A percentile compares a stretch with the other conserved stretches of the same genome.
These are phyloP conservation scores for Oxytropis ochrocephala DNA, from an alignment of 306 rosid species.

Conservation along the genomic window DNA sequence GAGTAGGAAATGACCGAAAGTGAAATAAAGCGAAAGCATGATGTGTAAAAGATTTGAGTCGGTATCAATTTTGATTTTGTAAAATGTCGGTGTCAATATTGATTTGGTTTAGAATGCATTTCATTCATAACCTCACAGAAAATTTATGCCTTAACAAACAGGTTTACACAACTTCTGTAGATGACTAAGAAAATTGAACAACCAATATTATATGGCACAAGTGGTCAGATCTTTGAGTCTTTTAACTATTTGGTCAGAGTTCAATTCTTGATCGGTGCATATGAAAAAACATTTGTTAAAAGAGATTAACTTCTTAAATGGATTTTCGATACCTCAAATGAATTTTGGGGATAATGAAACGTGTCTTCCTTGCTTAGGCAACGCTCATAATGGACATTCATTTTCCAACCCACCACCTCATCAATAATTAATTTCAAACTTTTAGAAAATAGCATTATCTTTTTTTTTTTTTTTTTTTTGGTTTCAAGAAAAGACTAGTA, in stretches of 20 bases:
- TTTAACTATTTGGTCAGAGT: no score
- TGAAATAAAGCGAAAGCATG: neutral
- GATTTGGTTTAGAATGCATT: neutral
- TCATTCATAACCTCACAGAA: no score
- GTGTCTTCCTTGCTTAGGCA: neutral
- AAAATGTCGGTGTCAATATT: neutral
- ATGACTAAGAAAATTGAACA: no score
- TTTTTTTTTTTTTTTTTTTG: no score
- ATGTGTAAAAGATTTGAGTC: neutral
- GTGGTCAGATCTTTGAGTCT: no score
- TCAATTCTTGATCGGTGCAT: no score
- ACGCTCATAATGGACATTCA: neutral
- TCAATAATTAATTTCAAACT: neutral
- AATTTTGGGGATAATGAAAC: neutral
- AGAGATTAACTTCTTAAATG: no score
- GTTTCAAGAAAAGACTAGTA: no score
- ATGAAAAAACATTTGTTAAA: no score
- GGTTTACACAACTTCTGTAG: neutral
- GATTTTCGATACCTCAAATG: no score
- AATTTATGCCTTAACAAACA: neutral
- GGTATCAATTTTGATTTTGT: neutral
- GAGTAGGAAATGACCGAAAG: neutral
- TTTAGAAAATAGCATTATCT: neutral
- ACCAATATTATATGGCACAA: no score
- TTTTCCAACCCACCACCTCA: conserved; percentile 2